Base-by-base conservation (phyloP, 768 basidiomycete genomes). In the Leccinum aurantiacum region DNA sequence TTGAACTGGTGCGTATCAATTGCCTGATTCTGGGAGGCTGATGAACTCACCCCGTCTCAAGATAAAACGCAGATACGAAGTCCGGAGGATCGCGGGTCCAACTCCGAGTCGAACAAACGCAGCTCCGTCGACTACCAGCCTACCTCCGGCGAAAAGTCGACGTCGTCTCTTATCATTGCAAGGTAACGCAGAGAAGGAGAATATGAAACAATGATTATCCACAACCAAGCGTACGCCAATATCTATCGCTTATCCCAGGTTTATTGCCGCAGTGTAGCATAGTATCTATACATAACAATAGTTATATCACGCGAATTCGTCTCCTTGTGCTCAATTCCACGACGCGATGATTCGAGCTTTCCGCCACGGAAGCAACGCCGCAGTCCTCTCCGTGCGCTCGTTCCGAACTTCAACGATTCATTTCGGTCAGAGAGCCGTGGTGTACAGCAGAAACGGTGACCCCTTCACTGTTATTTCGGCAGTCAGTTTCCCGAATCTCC, bases 1-100 rank as follows among this genome's bases (percentile, higher is more conserved):
- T 97, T 41, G 93, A 96, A 70, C 70, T 95, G 73, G 95, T 97
- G 60, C 56, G 84, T 80, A 47, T 29, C 19, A 57, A 66, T 44
- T 14, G 41, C 6, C 31, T 10, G 9, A n/a, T 13, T n/a, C 17
- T 24, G 9, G 11, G 14, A 15, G 14, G 37, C 29, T 25, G 24
- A 37, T 13, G 60, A 6, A 15, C 13, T 69, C 1, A 61, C 17
- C 29, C 41, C 50, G 19, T 59, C 46, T 54, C 35, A 65, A 89
- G 88, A 74, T 88, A 38, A 92, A 92, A 71, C 80, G 90, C 49
- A 82, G 81, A 51, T 71, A 83, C 19, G 83, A 82, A 22, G 79
- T 84, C 15, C 80, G 81, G 53, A 82, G 82, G 8, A 84, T 84
- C 4, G 82, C 77, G 6, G 84, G 84, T 37, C 75, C 77, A 56